A percentile compares a stretch with the other conserved stretches of the same genome.
Conservation (phyloP, 305 asterid species). For the Fraxinus sp. region DNA sequence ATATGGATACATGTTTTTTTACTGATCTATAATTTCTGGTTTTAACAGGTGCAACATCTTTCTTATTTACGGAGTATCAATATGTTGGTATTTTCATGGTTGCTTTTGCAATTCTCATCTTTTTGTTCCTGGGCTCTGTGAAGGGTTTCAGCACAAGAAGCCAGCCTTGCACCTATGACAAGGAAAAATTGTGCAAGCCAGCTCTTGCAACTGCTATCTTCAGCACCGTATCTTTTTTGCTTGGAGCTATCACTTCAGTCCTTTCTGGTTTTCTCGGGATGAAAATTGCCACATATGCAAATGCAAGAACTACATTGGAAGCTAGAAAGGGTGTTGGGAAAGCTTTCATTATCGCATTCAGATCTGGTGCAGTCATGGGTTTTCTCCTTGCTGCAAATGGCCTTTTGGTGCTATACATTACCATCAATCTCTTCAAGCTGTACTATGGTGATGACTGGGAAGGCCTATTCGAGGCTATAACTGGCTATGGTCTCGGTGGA, state of each 20-base stretch:
- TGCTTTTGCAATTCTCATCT: slow-evolving; percentile 70
- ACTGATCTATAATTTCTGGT: not conserved
- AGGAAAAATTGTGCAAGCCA: slow-evolving; percentile 63
- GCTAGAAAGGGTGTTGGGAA: slow-evolving; percentile 83
- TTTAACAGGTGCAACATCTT: slow-evolving; percentile 68
- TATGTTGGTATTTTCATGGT: slow-evolving; percentile 67
- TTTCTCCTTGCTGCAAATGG: slow-evolving; percentile 85
- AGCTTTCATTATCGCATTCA: slow-evolving; percentile 68
- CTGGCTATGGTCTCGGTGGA: slow-evolving; percentile 89
- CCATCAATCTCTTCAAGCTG: slow-evolving; percentile 69
- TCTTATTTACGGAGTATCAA: slow-evolving; percentile 61
- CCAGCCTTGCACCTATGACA: slow-evolving; percentile 63
- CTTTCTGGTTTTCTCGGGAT: slow-evolving; percentile 81
- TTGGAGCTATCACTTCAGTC: slow-evolving; percentile 75
- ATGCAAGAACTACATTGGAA: slow-evolving; percentile 80
- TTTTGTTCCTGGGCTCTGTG: slow-evolving; percentile 76
- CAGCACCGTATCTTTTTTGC: slow-evolving; percentile 68
- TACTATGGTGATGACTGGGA: slow-evolving; percentile 89
- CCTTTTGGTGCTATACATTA: slow-evolving; percentile 59
- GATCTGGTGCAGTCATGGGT: slow-evolving; percentile 92
- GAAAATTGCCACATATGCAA: slow-evolving; percentile 85
- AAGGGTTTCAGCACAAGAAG: slow-evolving; percentile 67
- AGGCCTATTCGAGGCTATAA: slow-evolving; percentile 76
- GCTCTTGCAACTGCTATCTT: slow-evolving; percentile 80
- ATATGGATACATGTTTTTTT: not conserved